Evolutionary conservation across 768 basidiomycete genomes (phyloP), one percentile per base, ranked within the genome.

Genomic region (Termitomyces sp.): DNA sequence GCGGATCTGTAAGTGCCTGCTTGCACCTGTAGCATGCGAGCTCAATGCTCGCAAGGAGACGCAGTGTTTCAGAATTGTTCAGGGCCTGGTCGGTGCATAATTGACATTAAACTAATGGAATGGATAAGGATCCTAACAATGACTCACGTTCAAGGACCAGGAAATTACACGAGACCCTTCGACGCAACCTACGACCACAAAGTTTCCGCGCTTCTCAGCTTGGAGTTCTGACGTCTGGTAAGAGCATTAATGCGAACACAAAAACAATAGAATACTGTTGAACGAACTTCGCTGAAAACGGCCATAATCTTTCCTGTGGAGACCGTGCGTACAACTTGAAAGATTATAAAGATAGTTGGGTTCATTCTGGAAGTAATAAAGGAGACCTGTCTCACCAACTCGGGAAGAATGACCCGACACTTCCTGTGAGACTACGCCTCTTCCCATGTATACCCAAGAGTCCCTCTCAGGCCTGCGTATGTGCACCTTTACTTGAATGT

Each of bases 201-300:
- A 93, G 68, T 92, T 92, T 52, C 91, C 91, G 61, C 91, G 82
- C 71, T 89, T 90, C 72, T 93, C 91, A 17, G 90, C 90, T 74
- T 92, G 89, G 37, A 92, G 72, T 67, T 92, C 86, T 56, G 82
- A 83, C 23, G 76, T 66, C 87, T 89, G 56, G 49, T 29, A 47
- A 41, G 45, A 21, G 21, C 23, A 53, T 53, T 21, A 32, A 49
- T 8, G 31, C 9, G 23, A 44, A 29, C 17, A 11, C 3, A 32
- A 27, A 49, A 6, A 42, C 2, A 17, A 14, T n/a, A 12, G 10
- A 14, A 51, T 48, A 21, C 21, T 14, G 2, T 38, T 27, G 5
- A 12, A 70, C 81, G 59, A 53, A 86, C 89, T 77, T 91, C 90
- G 67, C 78, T 77, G 62, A 92, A 92, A 32, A 82, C 77, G 11